A percentile compares a stretch with the other conserved stretches of the same genome.
These are phyloP conservation scores for Venturia effusa DNA, from an alignment of 2,329 filamentous ascomycete genomes.

Conservation along the genomic window DNA sequence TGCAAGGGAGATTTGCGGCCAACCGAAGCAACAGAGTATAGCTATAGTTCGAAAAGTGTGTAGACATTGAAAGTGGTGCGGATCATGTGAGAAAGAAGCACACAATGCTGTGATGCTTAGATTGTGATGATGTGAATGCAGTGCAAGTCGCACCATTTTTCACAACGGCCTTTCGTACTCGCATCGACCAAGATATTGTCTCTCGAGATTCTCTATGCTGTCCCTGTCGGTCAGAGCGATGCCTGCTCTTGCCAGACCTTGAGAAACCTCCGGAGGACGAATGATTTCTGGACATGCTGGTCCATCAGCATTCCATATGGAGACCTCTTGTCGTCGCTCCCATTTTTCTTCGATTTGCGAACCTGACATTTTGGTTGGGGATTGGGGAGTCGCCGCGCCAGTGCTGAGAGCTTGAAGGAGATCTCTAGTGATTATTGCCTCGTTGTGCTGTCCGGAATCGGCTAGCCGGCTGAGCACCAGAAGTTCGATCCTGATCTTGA, in stretches of 20 bases:
- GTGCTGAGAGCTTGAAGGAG: neutral
- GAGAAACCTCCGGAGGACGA: neutral
- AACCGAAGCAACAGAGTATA: neutral
- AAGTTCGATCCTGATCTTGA: conserved; percentile 8
- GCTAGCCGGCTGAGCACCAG: conserved; percentile 7
- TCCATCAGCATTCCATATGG: conserved; percentile 2
- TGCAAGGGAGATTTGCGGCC: neutral
- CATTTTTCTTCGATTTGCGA: neutral
- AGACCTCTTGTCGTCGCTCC: neutral
- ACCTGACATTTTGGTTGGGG: neutral
- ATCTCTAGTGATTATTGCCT: neutral
- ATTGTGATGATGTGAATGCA: neutral
- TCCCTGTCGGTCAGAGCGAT: neutral
- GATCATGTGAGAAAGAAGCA: neutral
- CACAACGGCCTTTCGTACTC: neutral
- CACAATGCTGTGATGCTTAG: neutral
- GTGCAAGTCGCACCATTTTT: neutral
- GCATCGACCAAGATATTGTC: neutral
- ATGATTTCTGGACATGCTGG: neutral
- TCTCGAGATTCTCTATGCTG: neutral
- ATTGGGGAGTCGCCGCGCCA: neutral
- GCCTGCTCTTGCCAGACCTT: neutral
- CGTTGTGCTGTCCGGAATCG: neutral
- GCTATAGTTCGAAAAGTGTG: neutral
- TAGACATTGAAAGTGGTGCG: neutral